Conservation (phyloP, 2,329 filamentous ascomycete species). For the Lasiodiplodia theobromae region DNA sequence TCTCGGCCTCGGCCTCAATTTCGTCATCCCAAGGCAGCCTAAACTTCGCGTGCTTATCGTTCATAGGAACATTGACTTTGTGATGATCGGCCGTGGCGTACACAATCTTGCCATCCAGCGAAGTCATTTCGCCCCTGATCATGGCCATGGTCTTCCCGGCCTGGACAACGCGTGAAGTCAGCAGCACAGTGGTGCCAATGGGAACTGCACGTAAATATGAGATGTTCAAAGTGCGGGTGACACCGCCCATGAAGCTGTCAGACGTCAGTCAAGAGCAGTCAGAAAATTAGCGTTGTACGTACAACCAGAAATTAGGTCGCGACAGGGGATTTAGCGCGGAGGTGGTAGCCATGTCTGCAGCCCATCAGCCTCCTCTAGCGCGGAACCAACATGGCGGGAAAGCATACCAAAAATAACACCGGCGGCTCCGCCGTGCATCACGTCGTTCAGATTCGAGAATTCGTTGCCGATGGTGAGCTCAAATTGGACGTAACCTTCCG, state of each 20-base stretch:
- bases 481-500: conserved; percentile 45
- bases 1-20: conserved; percentile 43
- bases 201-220: conserved; percentile 60
- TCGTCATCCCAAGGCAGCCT: conserved; percentile 55
- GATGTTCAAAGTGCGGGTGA: conserved; percentile 59
- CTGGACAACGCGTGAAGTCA: conserved; percentile 54
- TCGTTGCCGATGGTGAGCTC: conserved; percentile 44
- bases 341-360: conserved; percentile 52
- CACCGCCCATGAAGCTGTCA: conserved; percentile 56
- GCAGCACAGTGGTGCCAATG: conserved; percentile 52
- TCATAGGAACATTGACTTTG: conserved; percentile 56
- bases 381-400: neutral
- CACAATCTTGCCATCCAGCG: conserved; percentile 54
- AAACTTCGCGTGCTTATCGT: conserved; percentile 48
- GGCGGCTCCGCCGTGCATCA: conserved; percentile 51
- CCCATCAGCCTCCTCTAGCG: neutral
- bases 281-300: conserved; percentile 30
- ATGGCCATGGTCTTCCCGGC: conserved; percentile 61
- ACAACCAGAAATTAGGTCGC: conserved; percentile 59
- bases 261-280: neutral
- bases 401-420: conserved; percentile 46
- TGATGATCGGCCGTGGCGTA: conserved; percentile 62
- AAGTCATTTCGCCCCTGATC: conserved; percentile 59
- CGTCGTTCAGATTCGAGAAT: conserved; percentile 51
- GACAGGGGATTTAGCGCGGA: conserved; percentile 58